Base-by-base conservation (phyloP, 257 asterid species). In the Plantago ovata region DNA sequence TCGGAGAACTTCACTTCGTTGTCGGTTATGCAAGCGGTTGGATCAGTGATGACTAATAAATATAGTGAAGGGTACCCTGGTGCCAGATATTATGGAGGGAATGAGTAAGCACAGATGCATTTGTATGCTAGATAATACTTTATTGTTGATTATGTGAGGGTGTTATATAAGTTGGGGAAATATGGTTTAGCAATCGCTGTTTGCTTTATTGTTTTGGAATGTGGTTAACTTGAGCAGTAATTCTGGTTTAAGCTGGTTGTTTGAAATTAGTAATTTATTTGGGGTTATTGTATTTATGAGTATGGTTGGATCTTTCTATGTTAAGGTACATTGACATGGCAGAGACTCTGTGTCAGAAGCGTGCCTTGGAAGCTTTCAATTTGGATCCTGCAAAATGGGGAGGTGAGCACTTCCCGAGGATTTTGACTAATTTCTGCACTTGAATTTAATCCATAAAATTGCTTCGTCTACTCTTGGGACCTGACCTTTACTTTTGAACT, bases 41-140 rank as follows among this genome's bases (percentile, higher is more conserved):
- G 98, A 67, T 90, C 98, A 41, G 87, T 90, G 47, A 90, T 90
- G 98, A 90, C 95, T 15, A 90, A 90, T 68, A 90, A 90, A 65
- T 90, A 90, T 73, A 90, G 98, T 67, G 98, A 90, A 76, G 96
- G 98, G 18, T 90, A 87, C 72, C 98, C 98, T 69, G 98, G 96
- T 28, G 98, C 98, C 11, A 81, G 96, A 90, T 90, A 90, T 71
- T 90, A 90, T 40, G 96, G 98, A 67, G 96, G 98, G 74, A 90
- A 90, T 72, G 95, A 90, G 98, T 90, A 84, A 6, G 95, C 16
- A 41, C n/a, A 3, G 20, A 51, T 13, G 28, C 60, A 61, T 54
- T 44, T 32, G 21, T 44, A 15, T 45, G 61, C 45, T 58, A n/a
- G n/a, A n/a, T 38, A 28, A 54, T 7, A 36, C 12, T 16, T 47